Evolutionary conservation across 257 asterid genomes (phyloP).

Genomic region (Hygrophila difformis): DNA sequence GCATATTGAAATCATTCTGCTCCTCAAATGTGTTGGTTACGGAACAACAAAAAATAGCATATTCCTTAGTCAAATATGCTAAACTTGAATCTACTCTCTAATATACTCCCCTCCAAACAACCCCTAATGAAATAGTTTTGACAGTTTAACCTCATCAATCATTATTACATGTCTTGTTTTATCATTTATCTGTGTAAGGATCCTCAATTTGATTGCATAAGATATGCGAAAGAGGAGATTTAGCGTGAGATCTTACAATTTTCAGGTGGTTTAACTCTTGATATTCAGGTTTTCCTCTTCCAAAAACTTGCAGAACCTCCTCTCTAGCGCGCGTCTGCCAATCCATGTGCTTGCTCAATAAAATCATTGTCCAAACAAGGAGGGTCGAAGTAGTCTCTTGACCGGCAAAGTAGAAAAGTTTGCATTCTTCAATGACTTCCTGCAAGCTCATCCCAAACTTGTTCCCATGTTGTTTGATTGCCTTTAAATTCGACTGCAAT

Average conservation of each 20-base stretch:
- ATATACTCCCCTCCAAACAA: too few relatives aligned
- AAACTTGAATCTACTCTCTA: too few relatives aligned
- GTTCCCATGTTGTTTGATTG: conserved; percentile 24
- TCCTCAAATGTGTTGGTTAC: too few relatives aligned
- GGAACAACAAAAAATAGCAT: too few relatives aligned
- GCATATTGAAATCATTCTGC: too few relatives aligned
- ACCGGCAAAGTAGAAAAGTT: conserved; percentile 49
- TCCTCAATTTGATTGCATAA: neutral
- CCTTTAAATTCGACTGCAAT: conserved; percentile 33
- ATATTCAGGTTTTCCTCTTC: conserved; percentile 22
- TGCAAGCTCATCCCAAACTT: conserved; percentile 31
- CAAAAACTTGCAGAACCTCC: conserved; percentile 32
- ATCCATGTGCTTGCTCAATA: conserved; percentile 29
- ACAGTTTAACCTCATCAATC: too few relatives aligned
- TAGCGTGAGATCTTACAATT: conserved; percentile 21
- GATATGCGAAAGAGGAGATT: neutral
- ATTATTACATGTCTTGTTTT: too few relatives aligned
- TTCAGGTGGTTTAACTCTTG: conserved; percentile 35
- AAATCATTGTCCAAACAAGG: conserved; percentile 49
- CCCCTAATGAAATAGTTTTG: too few relatives aligned
- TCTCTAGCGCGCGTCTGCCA: conserved; percentile 55
- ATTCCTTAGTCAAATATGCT: too few relatives aligned
- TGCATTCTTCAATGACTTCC: conserved; percentile 53
- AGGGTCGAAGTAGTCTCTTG: conserved; percentile 49
- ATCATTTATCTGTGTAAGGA: neutral